A percentile compares a stretch with the other conserved stretches of the same genome.
These are phyloP conservation scores for Fusarium caatingaense DNA, from an alignment of 2,329 filamentous ascomycete species.

Conservation along the genomic window DNA sequence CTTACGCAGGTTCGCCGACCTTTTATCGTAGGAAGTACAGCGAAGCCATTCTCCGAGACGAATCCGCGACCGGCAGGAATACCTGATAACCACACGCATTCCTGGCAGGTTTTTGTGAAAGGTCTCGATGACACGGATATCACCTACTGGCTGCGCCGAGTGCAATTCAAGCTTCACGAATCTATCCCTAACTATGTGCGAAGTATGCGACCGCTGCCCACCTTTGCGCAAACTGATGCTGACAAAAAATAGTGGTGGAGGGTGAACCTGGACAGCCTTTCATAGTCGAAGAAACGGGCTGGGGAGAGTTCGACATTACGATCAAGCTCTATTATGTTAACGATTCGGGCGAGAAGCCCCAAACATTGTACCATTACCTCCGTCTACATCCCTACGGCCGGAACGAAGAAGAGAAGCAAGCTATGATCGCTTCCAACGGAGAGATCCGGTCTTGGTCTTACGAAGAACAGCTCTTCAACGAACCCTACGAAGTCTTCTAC, in stretches of 20 bases:
- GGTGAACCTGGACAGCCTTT: constrained; percentile 77
- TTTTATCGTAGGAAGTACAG: constrained; percentile 83
- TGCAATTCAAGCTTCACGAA: constrained; percentile 98
- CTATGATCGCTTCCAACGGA: constrained; percentile 66
- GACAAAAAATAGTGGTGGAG: constrained; percentile 69
- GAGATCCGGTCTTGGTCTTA: constrained; percentile 84
- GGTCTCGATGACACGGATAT: constrained; percentile 91
- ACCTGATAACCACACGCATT: constrained; percentile 93
- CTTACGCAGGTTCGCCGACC: constrained; percentile 72
- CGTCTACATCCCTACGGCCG: constrained; percentile 91
- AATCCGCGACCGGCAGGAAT: constrained; percentile 81
- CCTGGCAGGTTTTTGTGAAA: constrained; percentile 94
- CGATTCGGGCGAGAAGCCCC: constrained; percentile 90
- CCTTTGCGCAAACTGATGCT: constrained; percentile 24
- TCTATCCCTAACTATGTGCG: constrained; percentile 93
- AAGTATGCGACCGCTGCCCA: constrained; percentile 60
- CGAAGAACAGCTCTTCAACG: constrained; percentile 97
- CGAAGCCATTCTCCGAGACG: constrained; percentile 80
- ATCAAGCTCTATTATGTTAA: constrained; percentile 94
- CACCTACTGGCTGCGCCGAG: constrained; percentile 94
- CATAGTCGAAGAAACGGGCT: constrained; percentile 90
- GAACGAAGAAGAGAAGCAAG: constrained; percentile 77
- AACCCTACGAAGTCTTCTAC: constrained; percentile 93
- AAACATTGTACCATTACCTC: constrained; percentile 93
- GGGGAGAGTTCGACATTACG: constrained; percentile 97